These are phyloP conservation scores for Erodium chrysanthum DNA, from an alignment of 441 rosid genomes.

Conservation along the genomic window DNA sequence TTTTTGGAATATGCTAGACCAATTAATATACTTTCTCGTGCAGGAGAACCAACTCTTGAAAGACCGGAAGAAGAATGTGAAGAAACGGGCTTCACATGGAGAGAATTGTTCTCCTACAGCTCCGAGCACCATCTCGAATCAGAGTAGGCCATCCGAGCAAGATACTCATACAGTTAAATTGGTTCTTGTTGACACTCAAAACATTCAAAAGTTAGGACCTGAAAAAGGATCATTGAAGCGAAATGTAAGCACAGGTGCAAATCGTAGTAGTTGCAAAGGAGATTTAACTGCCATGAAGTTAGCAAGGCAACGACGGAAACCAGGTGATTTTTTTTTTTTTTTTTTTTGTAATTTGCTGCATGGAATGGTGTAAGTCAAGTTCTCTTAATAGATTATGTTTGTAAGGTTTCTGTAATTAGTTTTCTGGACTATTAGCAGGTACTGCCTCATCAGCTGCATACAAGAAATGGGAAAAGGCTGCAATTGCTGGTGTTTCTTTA, in stretches of 20 bases:
- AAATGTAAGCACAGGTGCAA: conserved; percentile 45
- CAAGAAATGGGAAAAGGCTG: conserved; percentile 94
- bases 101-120: conserved; percentile 54
- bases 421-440: conserved; percentile 19
- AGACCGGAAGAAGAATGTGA: conserved; percentile 75
- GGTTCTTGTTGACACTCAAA: conserved; percentile 73
- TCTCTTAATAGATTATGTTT: neutral
- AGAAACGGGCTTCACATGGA: conserved; percentile 59
- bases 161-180: conserved; percentile 56
- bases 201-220: conserved; percentile 61
- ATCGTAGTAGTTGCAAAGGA: conserved; percentile 45
- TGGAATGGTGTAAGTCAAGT: neutral
- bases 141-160: conserved; percentile 51
- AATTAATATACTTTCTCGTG: conserved; percentile 24
- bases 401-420: conserved; percentile 3
- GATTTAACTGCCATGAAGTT: conserved; percentile 51
- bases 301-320: conserved; percentile 68
- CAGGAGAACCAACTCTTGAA: conserved; percentile 95
- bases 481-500: conserved; percentile 94
- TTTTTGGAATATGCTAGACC: conserved; percentile 23
- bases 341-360: neutral
- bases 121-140: conserved; percentile 42
- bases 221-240: conserved; percentile 60
- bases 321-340: conserved; percentile 34
- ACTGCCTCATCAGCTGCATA: conserved; percentile 52